phyloP scores from a whole-genome alignment of 345 rosid genomes.

The Pugionium dolabratum region DNA sequence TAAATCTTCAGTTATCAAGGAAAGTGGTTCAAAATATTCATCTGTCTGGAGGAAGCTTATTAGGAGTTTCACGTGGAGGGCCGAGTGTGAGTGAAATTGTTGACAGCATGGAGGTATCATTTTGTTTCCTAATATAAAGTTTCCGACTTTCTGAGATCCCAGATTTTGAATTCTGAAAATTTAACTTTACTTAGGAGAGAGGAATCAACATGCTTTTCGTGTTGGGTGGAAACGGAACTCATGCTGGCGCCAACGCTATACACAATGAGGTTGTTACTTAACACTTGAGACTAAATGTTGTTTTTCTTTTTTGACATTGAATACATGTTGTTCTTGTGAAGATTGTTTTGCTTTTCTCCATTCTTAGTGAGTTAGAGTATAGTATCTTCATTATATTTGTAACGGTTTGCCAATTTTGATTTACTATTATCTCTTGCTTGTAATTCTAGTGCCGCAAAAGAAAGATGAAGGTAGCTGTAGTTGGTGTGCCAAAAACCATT shows the following conservation, averaged over 20 bases:
- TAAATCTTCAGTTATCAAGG: slow-evolving; percentile 68
- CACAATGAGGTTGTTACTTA: slow-evolving; percentile 72
- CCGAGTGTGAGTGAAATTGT: slow-evolving; percentile 77
- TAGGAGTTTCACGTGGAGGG: slow-evolving; percentile 73
- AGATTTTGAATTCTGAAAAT: slow-evolving; percentile 2
- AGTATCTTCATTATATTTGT: neutral
- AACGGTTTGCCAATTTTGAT: neutral
- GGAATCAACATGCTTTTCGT: slow-evolving; percentile 99
- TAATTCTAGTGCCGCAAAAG: slow-evolving; percentile 71
- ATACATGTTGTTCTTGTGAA: neutral
- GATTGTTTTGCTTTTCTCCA: slow-evolving; percentile 6
- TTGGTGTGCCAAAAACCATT: slow-evolving; percentile 98
- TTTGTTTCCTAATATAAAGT: neutral
- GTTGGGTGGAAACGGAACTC: slow-evolving; percentile 96
- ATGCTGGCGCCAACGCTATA: slow-evolving; percentile 97
- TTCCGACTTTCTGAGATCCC: neutral
- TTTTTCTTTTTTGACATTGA: no score
- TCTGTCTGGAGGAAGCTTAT: slow-evolving; percentile 97
- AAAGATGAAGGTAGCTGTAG: slow-evolving; percentile 74
- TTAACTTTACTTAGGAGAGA: slow-evolving; percentile 56
- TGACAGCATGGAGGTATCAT: slow-evolving; percentile 69
- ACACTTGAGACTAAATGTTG: slow-evolving; percentile 3
- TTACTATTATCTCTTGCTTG: neutral
- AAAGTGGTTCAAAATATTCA: slow-evolving; percentile 96
- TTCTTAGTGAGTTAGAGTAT: slow-evolving; percentile 1